Evolutionary conservation across 139 green algal genomes (phyloP), one percentile per base, ranked within the genome.

Genomic region (Chlorella ohadii): DNA sequence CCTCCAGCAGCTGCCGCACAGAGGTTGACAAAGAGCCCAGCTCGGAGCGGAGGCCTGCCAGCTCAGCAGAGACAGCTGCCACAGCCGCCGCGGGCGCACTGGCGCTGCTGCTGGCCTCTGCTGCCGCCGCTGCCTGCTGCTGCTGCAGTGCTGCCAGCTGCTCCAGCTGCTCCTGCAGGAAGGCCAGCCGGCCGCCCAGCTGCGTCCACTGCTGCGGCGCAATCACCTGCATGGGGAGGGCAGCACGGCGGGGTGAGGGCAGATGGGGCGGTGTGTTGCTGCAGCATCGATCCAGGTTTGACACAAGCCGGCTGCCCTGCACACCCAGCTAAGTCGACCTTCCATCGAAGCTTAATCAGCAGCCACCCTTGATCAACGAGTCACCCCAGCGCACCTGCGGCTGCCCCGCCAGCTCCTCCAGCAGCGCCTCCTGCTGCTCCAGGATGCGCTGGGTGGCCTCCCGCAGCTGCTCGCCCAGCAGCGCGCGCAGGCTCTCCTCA

Each of bases 131-230:
- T 20, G 67, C 31, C 65, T 72, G 65, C 63, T 55, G 55, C 51
- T 33, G 73, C 73, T 44, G 47, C 41, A 28, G 72, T 51, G n/a
- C 33, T 16, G 36, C 15, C 71, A 86, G 71, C 23, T 63, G 55
- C 19, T 74, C 34, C 70, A 81, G 38, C 81, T 81, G 81, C n/a
- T 47, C 71, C 28, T 70, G 39, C 57, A 86, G 59, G 31, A 31
- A 51, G 38, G 57, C 81, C 61, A 89, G 76, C 28, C 78, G 67
- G 27, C 23, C 34, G 61, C 85, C 85, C 51, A 89, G 76, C 70
- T 89, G 85, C 38, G 83, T 87, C 85, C 85, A 89, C 65, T 88
- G 84, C 51, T 59, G 44, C 4, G 83, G 83, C n/a, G 83, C 83
- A 13, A 87, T 75, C 19, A 63, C 34, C 84, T 78, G 83, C 22